Conservation (phyloP, 2,329 filamentous ascomycete genomes). For the Fusarium poae region DNA sequence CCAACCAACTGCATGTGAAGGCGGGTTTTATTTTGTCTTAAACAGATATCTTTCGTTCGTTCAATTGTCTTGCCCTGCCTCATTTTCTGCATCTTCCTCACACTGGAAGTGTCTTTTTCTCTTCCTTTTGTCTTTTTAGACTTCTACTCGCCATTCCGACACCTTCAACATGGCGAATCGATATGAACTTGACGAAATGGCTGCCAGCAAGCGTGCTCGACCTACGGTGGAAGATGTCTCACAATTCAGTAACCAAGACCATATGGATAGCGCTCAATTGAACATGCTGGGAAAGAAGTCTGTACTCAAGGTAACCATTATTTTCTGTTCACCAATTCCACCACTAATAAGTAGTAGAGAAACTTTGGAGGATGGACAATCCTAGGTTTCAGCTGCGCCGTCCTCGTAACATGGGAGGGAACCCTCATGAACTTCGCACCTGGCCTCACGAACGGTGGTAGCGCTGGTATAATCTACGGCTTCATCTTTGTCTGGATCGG, state of each 20-base stretch:
- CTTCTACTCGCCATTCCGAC: neutral
- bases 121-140: neutral
- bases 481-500: conserved; percentile 65
- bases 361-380: conserved; percentile 48
- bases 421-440: conserved; percentile 47
- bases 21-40: neutral
- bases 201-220: conserved; percentile 16
- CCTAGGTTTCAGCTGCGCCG: conserved; percentile 46
- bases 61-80: neutral
- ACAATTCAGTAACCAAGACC: conserved; percentile 34
- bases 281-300: conserved; percentile 27
- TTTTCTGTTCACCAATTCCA: too few species aligned
- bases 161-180: conserved; percentile 1
- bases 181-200: conserved; percentile 25
- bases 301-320: conserved; percentile 14
- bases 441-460: conserved; percentile 45
- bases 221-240: conserved; percentile 14
- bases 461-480: conserved; percentile 61
- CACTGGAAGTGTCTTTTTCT: accelerated
- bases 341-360: conserved; percentile 20
- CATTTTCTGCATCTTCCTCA: neutral
- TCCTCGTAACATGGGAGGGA: conserved; percentile 49
- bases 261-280: conserved; percentile 42
- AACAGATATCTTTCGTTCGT: neutral
- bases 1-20: conserved; percentile 1